phyloP scores from a whole-genome alignment of 2,329 filamentous ascomycete species.

The Clarireedia hainanense region DNA sequence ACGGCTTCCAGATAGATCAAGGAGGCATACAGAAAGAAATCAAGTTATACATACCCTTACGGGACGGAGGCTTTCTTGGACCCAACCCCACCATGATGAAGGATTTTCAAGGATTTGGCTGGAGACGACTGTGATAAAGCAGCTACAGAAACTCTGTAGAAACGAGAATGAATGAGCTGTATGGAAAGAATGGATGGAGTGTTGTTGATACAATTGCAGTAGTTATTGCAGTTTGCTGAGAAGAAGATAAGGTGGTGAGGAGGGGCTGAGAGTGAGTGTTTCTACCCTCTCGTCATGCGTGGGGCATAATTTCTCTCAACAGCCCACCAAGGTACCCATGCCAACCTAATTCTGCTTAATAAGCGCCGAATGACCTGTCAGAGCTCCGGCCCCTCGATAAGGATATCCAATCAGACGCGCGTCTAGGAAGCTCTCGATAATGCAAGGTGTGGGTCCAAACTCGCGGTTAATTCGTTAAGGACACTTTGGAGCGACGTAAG shows the following conservation, averaged over 20 bases:
- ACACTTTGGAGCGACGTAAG: constrained; percentile 23
- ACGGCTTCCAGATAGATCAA: background rate
- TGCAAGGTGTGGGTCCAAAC: background rate
- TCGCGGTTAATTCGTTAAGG: constrained; percentile 10
- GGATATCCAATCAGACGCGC: background rate
- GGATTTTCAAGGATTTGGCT: constrained; percentile 6
- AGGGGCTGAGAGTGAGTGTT: too few relatives aligned
- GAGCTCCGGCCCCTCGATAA: too few relatives aligned
- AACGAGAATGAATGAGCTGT: background rate
- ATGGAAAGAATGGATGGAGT: too few relatives aligned
- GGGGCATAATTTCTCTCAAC: background rate
- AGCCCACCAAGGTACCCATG: background rate
- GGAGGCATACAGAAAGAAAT: background rate
- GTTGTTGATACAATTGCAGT: too few relatives aligned
- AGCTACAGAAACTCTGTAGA: background rate
- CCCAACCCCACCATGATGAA: constrained; percentile 54
- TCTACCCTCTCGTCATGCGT: background rate
- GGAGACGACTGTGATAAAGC: background rate
- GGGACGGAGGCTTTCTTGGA: constrained; percentile 56
- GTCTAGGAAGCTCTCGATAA: background rate
- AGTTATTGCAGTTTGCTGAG: too few relatives aligned
- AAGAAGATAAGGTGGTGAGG: too few relatives aligned
- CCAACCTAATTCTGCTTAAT: background rate
- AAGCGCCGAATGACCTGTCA: background rate
- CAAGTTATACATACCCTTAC: constrained; percentile 58